Evolutionary conservation across 345 rosid species (phyloP).

Genomic region (Luvunga scandens): DNA sequence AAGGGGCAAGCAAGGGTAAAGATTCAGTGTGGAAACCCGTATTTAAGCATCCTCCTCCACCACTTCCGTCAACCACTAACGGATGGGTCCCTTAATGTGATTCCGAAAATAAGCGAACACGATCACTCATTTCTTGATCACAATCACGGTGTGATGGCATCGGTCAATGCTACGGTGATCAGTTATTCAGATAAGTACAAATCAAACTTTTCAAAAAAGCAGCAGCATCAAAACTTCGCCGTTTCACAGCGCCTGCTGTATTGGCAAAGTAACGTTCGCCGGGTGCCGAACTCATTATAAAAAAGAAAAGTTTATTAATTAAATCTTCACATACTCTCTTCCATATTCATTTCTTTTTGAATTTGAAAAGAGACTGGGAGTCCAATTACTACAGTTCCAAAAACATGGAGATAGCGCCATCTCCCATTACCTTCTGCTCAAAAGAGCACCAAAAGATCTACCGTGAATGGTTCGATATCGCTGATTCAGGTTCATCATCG

Average conservation of each 20-base stretch:
- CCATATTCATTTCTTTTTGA: slow-evolving; percentile 2
- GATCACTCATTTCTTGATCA: slow-evolving; percentile 9
- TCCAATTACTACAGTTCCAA: background rate
- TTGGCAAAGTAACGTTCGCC: no score
- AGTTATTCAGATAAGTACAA: background rate
- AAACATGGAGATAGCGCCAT: slow-evolving; percentile 48
- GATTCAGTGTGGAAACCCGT: background rate
- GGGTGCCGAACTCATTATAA: slow-evolving; percentile 36
- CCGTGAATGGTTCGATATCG: slow-evolving; percentile 72
- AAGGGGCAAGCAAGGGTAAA: background rate
- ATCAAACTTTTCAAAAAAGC: background rate
- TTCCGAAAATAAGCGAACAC: background rate
- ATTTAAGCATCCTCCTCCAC: background rate
- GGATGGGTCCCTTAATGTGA: background rate
- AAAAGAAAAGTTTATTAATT: slow-evolving; percentile 6
- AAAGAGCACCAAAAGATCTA: slow-evolving; percentile 76
- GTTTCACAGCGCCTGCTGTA: background rate
- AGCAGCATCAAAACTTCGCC: background rate
- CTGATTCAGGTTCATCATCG: slow-evolving; percentile 66
- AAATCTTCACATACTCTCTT: slow-evolving; percentile 13
- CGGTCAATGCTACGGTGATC: background rate
- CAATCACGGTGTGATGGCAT: background rate
- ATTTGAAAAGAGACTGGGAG: background rate
- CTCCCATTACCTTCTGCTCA: slow-evolving; percentile 38
- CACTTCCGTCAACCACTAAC: background rate